Conservation (phyloP, 495 filamentous ascomycete species). For the Letharia columbiana region DNA sequence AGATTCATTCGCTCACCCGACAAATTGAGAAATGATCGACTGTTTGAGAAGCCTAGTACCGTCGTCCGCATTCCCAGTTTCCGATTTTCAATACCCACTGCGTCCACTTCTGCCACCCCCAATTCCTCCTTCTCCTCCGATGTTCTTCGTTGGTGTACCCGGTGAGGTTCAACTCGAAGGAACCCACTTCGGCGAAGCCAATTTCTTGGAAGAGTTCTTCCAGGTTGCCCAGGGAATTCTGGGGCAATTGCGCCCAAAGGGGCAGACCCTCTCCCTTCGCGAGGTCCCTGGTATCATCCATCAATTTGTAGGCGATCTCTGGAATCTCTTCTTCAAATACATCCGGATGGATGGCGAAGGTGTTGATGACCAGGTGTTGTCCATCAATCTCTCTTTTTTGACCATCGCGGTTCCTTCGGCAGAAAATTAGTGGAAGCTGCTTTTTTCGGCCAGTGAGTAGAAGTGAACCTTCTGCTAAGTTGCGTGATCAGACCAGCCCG, state of each 20-base stretch:
- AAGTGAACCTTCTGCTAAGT: neutral
- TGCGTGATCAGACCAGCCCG: neutral
- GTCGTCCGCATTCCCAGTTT: neutral
- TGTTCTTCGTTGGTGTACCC: neutral
- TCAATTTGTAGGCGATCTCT: neutral
- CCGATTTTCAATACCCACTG: neutral
- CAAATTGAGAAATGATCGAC: neutral
- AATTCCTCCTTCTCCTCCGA: neutral
- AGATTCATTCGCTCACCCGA: neutral
- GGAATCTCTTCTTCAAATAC: neutral
- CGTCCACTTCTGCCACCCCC: neutral
- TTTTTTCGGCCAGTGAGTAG: too few relatives aligned
- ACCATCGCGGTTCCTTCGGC: neutral
- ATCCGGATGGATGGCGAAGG: neutral
- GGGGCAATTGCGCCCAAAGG: neutral
- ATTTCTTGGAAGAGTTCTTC: neutral
- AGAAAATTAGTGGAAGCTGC: too few relatives aligned
- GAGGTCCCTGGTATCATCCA: neutral
- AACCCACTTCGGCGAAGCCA: neutral
- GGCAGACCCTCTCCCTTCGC: neutral
- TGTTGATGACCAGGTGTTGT: neutral
- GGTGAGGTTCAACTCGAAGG: neutral
- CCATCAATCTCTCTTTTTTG: neutral
- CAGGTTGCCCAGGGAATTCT: neutral
- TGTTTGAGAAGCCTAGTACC: neutral